phyloP scores from a whole-genome alignment of 768 basidiomycete genomes.

The Mycena sanguinolenta region DNA sequence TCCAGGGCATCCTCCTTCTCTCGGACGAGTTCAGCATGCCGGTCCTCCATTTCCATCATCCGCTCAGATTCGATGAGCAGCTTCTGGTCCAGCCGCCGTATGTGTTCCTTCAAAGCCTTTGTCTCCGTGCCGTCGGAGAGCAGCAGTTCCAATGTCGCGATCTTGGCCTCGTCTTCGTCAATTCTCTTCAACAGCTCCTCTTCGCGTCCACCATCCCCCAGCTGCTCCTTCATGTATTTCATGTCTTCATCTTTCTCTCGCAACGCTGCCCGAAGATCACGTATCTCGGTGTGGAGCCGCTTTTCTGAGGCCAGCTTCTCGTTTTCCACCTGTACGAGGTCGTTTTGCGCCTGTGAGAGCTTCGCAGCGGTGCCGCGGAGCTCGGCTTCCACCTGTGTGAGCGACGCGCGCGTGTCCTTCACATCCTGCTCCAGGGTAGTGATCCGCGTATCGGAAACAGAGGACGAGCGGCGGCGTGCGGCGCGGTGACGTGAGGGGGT shows the following conservation, averaged over 20 bases:
- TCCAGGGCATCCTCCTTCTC: constrained; percentile 68
- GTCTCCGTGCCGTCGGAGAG: constrained; percentile 56
- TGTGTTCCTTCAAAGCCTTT: constrained; percentile 54
- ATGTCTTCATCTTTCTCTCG: constrained; percentile 75
- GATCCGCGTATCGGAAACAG: constrained; percentile 64
- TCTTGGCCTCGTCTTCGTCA: constrained; percentile 80
- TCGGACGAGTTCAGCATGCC: constrained; percentile 58
- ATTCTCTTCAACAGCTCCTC: constrained; percentile 73
- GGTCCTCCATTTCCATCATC: constrained; percentile 55
- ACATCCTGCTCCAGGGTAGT: constrained; percentile 70
- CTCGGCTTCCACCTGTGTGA: constrained; percentile 60
- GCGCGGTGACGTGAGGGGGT: constrained; percentile 48
- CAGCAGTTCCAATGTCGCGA: constrained; percentile 67
- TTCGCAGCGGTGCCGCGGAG: constrained; percentile 61
- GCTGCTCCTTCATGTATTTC: constrained; percentile 54
- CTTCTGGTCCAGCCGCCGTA: constrained; percentile 54
- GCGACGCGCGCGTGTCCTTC: constrained; percentile 56
- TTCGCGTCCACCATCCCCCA: constrained; percentile 65
- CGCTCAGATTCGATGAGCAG: constrained; percentile 60
- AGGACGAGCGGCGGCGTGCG: constrained; percentile 69
- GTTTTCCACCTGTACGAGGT: constrained; percentile 68
- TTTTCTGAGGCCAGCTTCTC: constrained; percentile 70
- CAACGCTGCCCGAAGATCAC: constrained; percentile 57
- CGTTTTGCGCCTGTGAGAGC: constrained; percentile 61
- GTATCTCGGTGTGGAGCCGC: constrained; percentile 57